A percentile compares a stretch with the other conserved stretches of the same genome.
Evolutionary conservation across 2,329 filamentous ascomycete genomes (phyloP).

Genomic region (Nakataea oryzae): DNA sequence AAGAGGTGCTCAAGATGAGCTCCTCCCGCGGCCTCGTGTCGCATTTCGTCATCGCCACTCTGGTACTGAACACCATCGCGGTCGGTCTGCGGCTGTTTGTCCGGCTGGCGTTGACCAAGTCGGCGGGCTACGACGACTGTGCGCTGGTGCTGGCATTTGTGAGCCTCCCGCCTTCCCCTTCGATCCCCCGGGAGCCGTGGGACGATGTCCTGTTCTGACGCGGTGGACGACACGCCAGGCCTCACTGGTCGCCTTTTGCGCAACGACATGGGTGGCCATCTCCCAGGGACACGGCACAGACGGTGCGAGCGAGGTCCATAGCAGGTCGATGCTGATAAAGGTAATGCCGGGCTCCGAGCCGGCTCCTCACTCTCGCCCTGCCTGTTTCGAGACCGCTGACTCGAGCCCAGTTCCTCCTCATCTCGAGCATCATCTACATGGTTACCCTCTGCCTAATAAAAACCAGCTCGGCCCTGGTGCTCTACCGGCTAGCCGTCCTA

Average conservation of each 20-base stretch:
- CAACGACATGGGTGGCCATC: neutral
- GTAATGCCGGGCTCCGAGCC: neutral
- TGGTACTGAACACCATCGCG: neutral
- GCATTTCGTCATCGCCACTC: neutral
- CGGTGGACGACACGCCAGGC: neutral
- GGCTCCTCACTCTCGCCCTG: neutral
- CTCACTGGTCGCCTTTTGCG: neutral
- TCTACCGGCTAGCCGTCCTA: neutral
- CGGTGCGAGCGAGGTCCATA: neutral
- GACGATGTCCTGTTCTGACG: neutral
- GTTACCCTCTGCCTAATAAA: neutral
- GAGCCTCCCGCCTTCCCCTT: neutral
- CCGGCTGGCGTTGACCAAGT: neutral
- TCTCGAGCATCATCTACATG: neutral
- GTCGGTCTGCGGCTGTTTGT: neutral
- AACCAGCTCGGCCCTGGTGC: neutral
- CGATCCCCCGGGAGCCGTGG: too few relatives aligned
- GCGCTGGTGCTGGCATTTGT: neutral
- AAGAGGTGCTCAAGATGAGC: neutral
- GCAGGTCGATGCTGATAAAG: neutral
- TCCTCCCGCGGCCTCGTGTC: neutral
- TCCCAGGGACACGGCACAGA: neutral
- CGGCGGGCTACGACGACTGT: neutral
- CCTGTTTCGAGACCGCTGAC: neutral
- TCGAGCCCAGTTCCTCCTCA: neutral